Base-by-base conservation (phyloP, 169 alveolate genomes). In the Eimeria zaria region DNA sequence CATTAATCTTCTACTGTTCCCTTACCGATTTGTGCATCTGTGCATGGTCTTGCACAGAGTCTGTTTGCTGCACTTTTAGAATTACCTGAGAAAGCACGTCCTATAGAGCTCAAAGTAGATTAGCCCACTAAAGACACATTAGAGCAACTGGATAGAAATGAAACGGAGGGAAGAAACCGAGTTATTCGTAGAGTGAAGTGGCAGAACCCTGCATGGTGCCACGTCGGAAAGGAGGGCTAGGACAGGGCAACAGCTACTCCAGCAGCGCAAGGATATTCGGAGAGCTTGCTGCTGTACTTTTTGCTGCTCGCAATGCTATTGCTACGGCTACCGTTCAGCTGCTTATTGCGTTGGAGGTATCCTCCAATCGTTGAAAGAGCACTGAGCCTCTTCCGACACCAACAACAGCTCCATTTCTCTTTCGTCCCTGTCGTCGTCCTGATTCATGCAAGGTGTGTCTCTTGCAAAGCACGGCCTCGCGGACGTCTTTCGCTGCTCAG, bases 321-420 rank as follows among this genome's bases (percentile, higher is more conserved):
- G 62, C 55, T 76, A 9, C 87, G 41, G 58, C 87, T 44, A 44
- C 41, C 36, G 0, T 46, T 76, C 46, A 24, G 87, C 44, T 24
- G 62, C 62, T 46, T 39, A 76, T 27, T 76, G 87, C 62, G 27
- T 9, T 44, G 58, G 87, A 33, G 55, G 20, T n/a, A 33, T 12
- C 51, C 27, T 62, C 87, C 87, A 76, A 27, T 76, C 62, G 55
- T 76, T 27, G 8, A 76, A 41, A 76, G 87, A 41, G 62, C 62
- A 44, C 87, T 39, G 62, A 76, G 39, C 62, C 62, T 46, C 62
- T 46, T 41, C 87, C 4, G 87, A 24, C 9, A 27, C 22, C 80
- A 76, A 39, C 87, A 76, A 16, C 62, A 44, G 0, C 55, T 76
- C 62, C 7, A 24, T 44, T 76, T 76, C 87, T 33, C 80, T 36